Conservation (phyloP, 2,329 filamentous ascomycete genomes). For the Trichoderma sp. region DNA sequence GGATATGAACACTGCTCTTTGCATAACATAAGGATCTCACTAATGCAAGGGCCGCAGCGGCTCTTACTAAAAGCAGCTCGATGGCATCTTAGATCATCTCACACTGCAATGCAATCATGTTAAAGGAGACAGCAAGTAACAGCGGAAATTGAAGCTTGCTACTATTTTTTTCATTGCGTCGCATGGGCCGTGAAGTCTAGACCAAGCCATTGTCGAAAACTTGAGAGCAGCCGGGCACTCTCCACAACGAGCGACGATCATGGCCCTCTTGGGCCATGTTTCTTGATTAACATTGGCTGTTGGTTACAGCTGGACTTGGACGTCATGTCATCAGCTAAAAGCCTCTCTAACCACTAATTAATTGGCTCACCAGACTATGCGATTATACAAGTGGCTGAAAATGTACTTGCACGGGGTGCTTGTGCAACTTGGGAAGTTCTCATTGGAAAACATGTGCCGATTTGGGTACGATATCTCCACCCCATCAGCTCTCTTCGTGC, state of each 20-base stretch:
- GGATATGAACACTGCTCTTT: conserved; percentile 13
- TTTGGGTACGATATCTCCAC: background rate
- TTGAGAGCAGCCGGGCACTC: background rate
- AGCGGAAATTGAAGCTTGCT: background rate
- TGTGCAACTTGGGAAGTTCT: background rate
- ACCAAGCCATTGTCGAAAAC: background rate
- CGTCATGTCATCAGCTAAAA: conserved; percentile 9
- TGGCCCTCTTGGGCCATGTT: background rate
- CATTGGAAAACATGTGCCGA: background rate
- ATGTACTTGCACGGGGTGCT: too few relatives aligned
- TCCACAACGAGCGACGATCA: conserved; percentile 20
- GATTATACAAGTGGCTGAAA: background rate
- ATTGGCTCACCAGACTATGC: background rate
- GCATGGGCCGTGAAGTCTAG: background rate
- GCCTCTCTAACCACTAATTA: background rate
- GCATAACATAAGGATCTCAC: conserved; percentile 4
- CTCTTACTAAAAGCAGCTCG: background rate
- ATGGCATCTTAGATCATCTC: background rate
- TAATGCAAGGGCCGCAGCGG: background rate
- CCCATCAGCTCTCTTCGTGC: conserved; percentile 20
- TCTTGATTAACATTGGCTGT: background rate
- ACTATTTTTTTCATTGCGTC: background rate
- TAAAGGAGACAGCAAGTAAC: conserved; percentile 1
- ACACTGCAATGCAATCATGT: background rate
- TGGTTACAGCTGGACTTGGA: background rate